phyloP scores from a whole-genome alignment of 1,284 basidiomycete genomes.

The Ganoderma boninense region DNA sequence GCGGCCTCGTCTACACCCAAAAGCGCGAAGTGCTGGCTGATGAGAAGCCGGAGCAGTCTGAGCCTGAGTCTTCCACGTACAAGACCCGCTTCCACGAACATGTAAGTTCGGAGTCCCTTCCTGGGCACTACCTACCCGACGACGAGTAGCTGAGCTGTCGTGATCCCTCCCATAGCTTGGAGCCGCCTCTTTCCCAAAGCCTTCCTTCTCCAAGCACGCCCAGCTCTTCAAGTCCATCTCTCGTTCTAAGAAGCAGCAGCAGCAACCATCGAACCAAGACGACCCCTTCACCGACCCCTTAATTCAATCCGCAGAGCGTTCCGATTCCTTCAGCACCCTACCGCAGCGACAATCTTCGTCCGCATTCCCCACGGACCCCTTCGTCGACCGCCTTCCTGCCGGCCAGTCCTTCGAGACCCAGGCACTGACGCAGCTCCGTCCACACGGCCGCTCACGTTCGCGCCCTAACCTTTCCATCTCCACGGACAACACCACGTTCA shows the following conservation, averaged over 20 bases:
- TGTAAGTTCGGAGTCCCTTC: slow-evolving; percentile 9
- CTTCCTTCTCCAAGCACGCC: slow-evolving; percentile 9
- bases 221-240: slow-evolving; percentile 6
- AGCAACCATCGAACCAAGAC: not conserved
- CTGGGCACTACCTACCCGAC: slow-evolving; percentile 3
- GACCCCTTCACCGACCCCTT: slow-evolving; percentile 2
- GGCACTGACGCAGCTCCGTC: not conserved
- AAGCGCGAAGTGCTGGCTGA: slow-evolving; percentile 2
- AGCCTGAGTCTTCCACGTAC: not conserved
- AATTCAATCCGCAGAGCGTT: not conserved
- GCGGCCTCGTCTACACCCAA: not conserved
- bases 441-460: slow-evolving; percentile 13
- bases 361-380: slow-evolving; percentile 3
- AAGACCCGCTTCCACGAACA: slow-evolving; percentile 5
- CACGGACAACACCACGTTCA: slow-evolving; percentile 45
- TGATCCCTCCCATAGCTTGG: slow-evolving; percentile 2
- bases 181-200: not conserved
- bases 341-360: not conserved
- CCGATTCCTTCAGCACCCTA: not conserved
- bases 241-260: slow-evolving; percentile 1
- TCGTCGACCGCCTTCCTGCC: slow-evolving; percentile 12
- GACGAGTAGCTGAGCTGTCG: not conserved
- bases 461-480: slow-evolving; percentile 56
- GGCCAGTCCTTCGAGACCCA: slow-evolving; percentile 6
- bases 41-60: not conserved